These are phyloP conservation scores for Symbiodinium pilosum DNA, from an alignment of 73 alveolate genomes.

Conservation along the genomic window DNA sequence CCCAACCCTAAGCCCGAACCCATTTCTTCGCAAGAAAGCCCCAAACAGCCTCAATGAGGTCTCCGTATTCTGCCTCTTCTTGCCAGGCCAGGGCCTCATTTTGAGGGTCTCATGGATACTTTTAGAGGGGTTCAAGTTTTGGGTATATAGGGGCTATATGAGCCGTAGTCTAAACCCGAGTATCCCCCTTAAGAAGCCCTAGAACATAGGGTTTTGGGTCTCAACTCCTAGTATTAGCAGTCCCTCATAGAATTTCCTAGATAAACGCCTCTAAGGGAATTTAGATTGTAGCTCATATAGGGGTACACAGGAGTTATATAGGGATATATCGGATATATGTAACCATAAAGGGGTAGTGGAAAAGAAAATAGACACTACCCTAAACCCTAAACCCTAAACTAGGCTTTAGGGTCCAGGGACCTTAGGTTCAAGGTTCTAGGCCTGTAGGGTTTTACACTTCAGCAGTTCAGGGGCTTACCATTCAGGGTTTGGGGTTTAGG, in stretches of 20 bases:
- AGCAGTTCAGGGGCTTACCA: no score
- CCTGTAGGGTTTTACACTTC: neutral
- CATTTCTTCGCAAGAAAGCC: neutral
- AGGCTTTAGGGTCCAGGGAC: neutral
- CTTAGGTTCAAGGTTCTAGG: neutral
- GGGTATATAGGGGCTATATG: neutral
- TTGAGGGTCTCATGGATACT: neutral
- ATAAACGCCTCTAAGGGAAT: no score
- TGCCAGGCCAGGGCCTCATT: conserved; percentile 67
- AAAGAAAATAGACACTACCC: no score
- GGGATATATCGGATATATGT: no score
- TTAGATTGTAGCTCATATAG: no score
- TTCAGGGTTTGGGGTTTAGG: no score
- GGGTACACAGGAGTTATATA: no score
- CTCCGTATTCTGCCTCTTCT: conserved; percentile 74
- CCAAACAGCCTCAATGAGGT: conserved; percentile 37
- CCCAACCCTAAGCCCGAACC: neutral
- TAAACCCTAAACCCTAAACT: neutral
- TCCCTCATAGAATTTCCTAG: no score
- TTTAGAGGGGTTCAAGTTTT: no score
- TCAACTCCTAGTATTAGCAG: no score
- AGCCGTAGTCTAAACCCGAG: neutral
- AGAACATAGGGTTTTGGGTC: no score
- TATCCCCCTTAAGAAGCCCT: neutral
- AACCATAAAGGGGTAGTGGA: no score